phyloP scores from a whole-genome alignment of 2,329 filamentous ascomycete species.

The Escovopsis weberi region DNA sequence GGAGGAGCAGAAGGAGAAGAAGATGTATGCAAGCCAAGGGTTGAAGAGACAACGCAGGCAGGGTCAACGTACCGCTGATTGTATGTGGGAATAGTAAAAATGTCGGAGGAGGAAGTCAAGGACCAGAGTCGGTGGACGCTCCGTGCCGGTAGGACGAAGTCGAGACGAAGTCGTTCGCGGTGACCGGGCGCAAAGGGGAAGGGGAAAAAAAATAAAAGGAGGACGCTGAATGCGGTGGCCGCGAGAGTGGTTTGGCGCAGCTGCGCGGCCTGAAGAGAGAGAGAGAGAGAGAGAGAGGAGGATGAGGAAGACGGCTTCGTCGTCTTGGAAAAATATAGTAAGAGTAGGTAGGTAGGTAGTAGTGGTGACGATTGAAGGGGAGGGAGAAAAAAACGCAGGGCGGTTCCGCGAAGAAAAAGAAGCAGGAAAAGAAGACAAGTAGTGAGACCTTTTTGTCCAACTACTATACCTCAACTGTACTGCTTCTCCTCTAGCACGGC shows the following conservation, averaged over 20 bases:
- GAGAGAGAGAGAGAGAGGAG: no score
- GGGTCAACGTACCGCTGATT: background rate
- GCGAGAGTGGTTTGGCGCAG: constrained; percentile 1
- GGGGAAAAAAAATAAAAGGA: constrained; percentile 1
- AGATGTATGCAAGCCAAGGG: background rate
- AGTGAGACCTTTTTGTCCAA: constrained; percentile 6
- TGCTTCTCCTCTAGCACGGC: no score
- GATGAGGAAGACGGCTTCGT: no score
- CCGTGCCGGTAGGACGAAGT: background rate
- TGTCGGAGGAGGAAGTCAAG: no score
- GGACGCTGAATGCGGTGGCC: background rate
- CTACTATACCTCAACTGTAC: background rate
- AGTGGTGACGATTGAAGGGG: background rate
- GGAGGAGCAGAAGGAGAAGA: background rate
- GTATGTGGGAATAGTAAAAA: background rate
- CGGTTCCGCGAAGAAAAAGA: background rate
- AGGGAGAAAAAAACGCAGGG: background rate
- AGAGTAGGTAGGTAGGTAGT: no score
- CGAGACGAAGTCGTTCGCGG: constrained; percentile 1
- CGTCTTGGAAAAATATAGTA: no score
- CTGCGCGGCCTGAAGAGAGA: constrained; percentile 2
- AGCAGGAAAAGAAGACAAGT: constrained; percentile 1
- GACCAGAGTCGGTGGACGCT: no score
- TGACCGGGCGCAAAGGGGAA: constrained; percentile 1
- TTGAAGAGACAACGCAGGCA: background rate